These are phyloP conservation scores for Kwoniella sp. DNA, from an alignment of 768 basidiomycete genomes.

Conservation along the genomic window DNA sequence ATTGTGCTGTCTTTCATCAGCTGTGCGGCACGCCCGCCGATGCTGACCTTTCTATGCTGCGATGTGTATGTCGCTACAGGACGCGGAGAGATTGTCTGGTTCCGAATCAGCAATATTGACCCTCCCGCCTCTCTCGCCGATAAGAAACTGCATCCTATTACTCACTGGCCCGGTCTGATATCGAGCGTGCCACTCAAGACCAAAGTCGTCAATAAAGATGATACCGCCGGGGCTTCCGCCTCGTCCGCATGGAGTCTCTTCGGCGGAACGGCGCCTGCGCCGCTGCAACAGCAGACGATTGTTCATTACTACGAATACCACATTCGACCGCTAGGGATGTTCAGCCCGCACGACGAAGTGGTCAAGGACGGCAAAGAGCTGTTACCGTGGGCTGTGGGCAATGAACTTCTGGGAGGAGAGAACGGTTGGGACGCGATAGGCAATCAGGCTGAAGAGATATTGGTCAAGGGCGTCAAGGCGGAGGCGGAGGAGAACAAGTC, in stretches of 20 bases:
- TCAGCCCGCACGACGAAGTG: slow-evolving; percentile 28
- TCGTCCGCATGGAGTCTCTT: slow-evolving; percentile 22
- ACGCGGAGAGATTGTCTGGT: slow-evolving; percentile 45
- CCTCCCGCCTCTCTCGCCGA: slow-evolving; percentile 11
- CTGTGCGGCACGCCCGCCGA: not conserved
- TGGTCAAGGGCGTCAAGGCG: slow-evolving; percentile 27
- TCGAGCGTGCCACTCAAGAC: slow-evolving; percentile 19
- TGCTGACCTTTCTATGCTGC: not conserved
- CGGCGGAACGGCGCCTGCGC: slow-evolving; percentile 14
- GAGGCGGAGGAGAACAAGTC: slow-evolving; percentile 23
- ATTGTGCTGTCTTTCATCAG: not conserved
- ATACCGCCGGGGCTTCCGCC: slow-evolving; percentile 17
- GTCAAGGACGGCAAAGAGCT: slow-evolving; percentile 34
- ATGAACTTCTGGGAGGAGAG: slow-evolving; percentile 39
- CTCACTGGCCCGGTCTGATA: slow-evolving; percentile 49
- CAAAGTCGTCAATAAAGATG: slow-evolving; percentile 9
- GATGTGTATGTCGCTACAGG: slow-evolving; percentile 4
- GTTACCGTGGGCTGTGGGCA: slow-evolving; percentile 40
- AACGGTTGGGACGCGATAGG: slow-evolving; percentile 40
- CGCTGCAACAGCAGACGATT: not conserved
- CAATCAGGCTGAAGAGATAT: slow-evolving; percentile 23
- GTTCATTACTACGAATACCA: slow-evolving; percentile 33
- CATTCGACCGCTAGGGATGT: slow-evolving; percentile 45
- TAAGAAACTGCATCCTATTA: slow-evolving; percentile 24
- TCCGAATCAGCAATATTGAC: slow-evolving; percentile 30